Percentiles rank a stretch among this genome's conserved stretches.
Conservation (phyloP, 257 asterid genomes). For the Rauvolfia tetraphylla region DNA sequence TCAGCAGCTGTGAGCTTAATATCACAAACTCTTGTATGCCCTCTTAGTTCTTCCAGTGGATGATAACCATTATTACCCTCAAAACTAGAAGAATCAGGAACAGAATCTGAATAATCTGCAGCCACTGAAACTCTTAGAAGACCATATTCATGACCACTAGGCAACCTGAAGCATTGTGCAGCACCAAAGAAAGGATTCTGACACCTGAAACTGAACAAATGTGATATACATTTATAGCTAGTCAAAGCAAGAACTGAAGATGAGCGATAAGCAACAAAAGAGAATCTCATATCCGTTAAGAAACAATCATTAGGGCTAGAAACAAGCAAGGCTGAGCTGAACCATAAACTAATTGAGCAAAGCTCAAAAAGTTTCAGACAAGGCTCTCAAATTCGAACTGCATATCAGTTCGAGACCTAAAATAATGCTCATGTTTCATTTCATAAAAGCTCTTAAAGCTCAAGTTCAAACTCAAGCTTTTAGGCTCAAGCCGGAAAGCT, state of each 20-base stretch:
- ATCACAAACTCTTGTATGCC: slow-evolving; percentile 40
- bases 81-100: slow-evolving; percentile 61
- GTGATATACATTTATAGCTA: not conserved
- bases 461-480: too few species aligned
- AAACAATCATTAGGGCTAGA: not conserved
- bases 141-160: slow-evolving; percentile 38
- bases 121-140: slow-evolving; percentile 61
- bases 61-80: slow-evolving; percentile 51
- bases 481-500: too few species aligned
- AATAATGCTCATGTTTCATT: too few species aligned
- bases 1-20: slow-evolving; percentile 63
- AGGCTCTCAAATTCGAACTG: too few species aligned
- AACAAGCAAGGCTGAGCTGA: too few species aligned
- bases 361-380: too few species aligned
- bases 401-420: too few species aligned
- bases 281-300: not conserved
- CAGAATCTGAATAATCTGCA: slow-evolving; percentile 82
- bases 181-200: slow-evolving; percentile 50
- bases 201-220: slow-evolving; percentile 44
- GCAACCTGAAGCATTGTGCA: slow-evolving; percentile 39
- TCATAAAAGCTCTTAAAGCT: too few species aligned
- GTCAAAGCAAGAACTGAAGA: not conserved
- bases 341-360: too few species aligned
- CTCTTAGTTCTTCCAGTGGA: slow-evolving; percentile 74
- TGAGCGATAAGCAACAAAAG: not conserved